phyloP scores from a whole-genome alignment of 2,329 filamentous ascomycete species.

The Nectriaceae sp. region DNA sequence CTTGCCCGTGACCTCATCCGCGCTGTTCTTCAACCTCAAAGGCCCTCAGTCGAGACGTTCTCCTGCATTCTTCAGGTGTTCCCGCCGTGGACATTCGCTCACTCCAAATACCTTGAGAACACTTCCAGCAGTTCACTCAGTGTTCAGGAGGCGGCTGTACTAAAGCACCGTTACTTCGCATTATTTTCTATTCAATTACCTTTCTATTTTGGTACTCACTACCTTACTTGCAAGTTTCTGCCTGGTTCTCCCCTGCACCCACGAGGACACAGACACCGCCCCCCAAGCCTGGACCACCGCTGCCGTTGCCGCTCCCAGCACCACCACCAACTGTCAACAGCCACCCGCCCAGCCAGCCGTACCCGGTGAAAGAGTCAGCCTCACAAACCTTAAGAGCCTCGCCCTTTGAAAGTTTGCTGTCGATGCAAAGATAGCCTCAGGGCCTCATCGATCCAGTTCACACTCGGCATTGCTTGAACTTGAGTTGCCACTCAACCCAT shows the following conservation, averaged over 20 bases:
- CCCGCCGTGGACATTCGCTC: slow-evolving; percentile 28
- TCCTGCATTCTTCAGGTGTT: slow-evolving; percentile 30
- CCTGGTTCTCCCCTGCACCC: slow-evolving; percentile 28
- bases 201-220: slow-evolving; percentile 7
- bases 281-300: slow-evolving; percentile 26
- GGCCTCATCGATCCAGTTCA: slow-evolving; percentile 11
- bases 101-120: slow-evolving; percentile 19
- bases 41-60: neutral
- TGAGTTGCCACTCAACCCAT: slow-evolving; percentile 14
- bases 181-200: too few relatives aligned
- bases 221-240: slow-evolving; percentile 27
- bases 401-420: slow-evolving; percentile 21
- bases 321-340: slow-evolving; percentile 24
- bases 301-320: slow-evolving; percentile 17
- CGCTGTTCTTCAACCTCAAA: slow-evolving; percentile 26
- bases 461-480: slow-evolving; percentile 16
- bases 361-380: slow-evolving; percentile 22
- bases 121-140: slow-evolving; percentile 8
- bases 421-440: slow-evolving; percentile 24
- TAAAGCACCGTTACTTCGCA: too few relatives aligned
- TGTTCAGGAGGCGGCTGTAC: slow-evolving; percentile 33
- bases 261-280: slow-evolving; percentile 30
- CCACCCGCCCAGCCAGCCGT: slow-evolving; percentile 21
- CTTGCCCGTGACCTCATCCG: slow-evolving; percentile 31
- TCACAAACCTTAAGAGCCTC: slow-evolving; percentile 23